Conservation (phyloP, 768 basidiomycete species). For the Pisolithus sp. region DNA sequence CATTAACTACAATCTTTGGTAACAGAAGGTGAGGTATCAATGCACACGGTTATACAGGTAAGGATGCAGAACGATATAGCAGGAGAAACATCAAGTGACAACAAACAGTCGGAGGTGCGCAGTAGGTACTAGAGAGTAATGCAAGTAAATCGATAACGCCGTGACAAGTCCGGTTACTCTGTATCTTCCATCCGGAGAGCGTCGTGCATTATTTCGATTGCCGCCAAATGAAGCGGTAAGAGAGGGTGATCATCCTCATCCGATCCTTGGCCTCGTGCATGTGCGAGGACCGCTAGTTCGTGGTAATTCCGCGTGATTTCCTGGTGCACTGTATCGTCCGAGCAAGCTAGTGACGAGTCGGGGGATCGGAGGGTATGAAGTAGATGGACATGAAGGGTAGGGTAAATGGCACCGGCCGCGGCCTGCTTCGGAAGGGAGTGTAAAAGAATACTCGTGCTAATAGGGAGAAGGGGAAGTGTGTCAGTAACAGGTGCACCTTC, state of each 20-base stretch:
- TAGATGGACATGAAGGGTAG: conserved; percentile 57
- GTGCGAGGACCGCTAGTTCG: conserved; percentile 60
- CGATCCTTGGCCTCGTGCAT: conserved; percentile 32
- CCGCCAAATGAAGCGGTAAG: conserved; percentile 71
- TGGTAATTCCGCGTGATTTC: conserved; percentile 68
- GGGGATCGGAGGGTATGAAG: conserved; percentile 44
- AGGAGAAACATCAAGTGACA: not conserved
- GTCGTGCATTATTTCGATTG: conserved; percentile 55
- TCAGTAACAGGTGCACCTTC: conserved; percentile 19
- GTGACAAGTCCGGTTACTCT: conserved; percentile 8
- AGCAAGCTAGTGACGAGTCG: conserved; percentile 30
- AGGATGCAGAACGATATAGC: not conserved
- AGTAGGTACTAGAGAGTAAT: not conserved
- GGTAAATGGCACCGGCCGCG: conserved; percentile 33
- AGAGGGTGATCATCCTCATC: conserved; percentile 41
- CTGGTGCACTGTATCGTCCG: conserved; percentile 29
- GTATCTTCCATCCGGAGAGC: conserved; percentile 28
- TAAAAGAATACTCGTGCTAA: conserved; percentile 53
- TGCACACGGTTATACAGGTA: conserved; percentile 6
- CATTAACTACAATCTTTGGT: conserved; percentile 3
- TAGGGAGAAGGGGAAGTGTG: conserved; percentile 44
- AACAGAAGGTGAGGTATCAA: conserved; percentile 2
- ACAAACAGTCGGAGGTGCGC: not conserved
- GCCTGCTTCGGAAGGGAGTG: conserved; percentile 40
- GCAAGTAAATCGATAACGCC: not conserved